Evolutionary conservation across 352 stramenopile genomes (phyloP), one percentile per base, ranked within the genome.

Genomic region (Lagenidium sp.): DNA sequence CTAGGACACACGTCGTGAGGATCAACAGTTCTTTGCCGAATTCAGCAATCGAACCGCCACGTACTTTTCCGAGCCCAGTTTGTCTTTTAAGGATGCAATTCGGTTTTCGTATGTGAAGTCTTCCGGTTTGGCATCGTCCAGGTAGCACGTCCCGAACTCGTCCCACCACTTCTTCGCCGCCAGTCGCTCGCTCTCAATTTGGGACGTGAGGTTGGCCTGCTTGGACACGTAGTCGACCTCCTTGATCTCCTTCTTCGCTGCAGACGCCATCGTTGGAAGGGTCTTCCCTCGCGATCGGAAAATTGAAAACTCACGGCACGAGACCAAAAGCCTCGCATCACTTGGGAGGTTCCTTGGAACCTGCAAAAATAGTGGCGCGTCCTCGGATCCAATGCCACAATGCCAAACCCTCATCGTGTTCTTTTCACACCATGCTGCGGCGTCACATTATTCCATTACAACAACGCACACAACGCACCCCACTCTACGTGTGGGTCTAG

Each of bases 161-260:
- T 87, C 74, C 74, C 74, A 90, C 77, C 77, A 90, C 22, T 63
- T 70, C 57, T 86, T 90, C 38, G 74, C 74, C 2, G 74, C 71
- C 39, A 77, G 74, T 6, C 68, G 72, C 44, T 90, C 77, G 50
- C 74, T 85, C 56, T 90, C 77, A 58, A 90, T 87, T 52, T 90
- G 77, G 38, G 77, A 52, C 19, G 77, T 87, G 32, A 85, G 62
- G 46, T 90, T 90, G n/a, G 77, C 74, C 44, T 90, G 55, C 52
- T 83, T 86, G 35, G 77, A 85, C 44, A 90, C 74, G 47, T 87
- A 90, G 53, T 90, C 77, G 46, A 85, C 57, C 60, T 87, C 77
- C 50, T 90, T 88, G 13, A 48, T 40, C 47, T 71, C 66, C 11
- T 57, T 65, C 49, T 79, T 82, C 5, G 68, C 45, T 6, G 31